Base-by-base conservation (phyloP, 1,284 basidiomycete species). In the Trametes hirsuta region DNA sequence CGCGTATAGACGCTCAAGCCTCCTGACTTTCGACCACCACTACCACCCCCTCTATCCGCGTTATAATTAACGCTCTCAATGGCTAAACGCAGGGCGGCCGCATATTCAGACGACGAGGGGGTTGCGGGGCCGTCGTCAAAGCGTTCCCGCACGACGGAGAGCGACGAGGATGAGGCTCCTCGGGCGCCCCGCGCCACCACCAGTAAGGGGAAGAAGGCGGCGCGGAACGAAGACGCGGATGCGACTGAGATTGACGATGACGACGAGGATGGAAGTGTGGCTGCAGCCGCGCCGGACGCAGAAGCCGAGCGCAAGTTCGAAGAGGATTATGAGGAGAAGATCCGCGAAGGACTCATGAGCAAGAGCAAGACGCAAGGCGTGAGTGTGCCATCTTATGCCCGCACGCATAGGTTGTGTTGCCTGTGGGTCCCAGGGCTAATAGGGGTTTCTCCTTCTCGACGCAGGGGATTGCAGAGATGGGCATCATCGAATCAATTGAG, bases 401-500 rank as follows among this genome's bases (percentile, higher is more conserved):
- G 22, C 15, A 5, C 8, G 6, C 35, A 22, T 35, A 1, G 42
- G 6, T 11, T 12, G 12, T 21, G 36, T 22, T 6, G 15, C 11
- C 15, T 3, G 10, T 2, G 21, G 6, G 6, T 21, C 12, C 8
- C 30, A 30, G 30, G 21, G 25, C 37, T 36, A 11, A 52, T 25
- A 30, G 5, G 6, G 4, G 11, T 11, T 15, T 0, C 21, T 34
- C 11, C 39, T 12, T 9, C 25, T 34, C 14, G 14, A 12, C 41
- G 4, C 68, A 94, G 93, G 83, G 81, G 36, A 79, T 91, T 47
- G 91, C 93, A 4, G 88, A 94, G 50, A 84, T 90, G 67, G 97
- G 96, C 11, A 89, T 97, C 62, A 92, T 98, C 65, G 91, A 95
- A 69, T 81, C 81, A 24, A 85, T 99, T 53, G 89, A 93, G 69